Percentiles rank a stretch among this genome's conserved stretches.
Conservation (phyloP, 2,329 filamentous ascomycete genomes). For the Dendryphion nanum region DNA sequence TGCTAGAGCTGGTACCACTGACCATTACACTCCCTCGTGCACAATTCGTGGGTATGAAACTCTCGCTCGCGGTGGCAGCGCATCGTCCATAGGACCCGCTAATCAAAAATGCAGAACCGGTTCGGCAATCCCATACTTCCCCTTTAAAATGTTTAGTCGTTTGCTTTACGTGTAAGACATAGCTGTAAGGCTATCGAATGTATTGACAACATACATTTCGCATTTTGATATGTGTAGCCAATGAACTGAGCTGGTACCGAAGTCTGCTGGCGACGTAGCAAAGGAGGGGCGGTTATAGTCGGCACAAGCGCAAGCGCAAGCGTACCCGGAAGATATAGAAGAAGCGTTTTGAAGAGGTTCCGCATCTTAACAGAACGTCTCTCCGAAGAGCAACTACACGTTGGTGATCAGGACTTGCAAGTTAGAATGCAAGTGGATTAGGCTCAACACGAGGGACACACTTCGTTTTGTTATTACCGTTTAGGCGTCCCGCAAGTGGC, state of each 20-base stretch:
- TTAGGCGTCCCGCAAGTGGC: no score
- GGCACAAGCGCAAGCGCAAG: not conserved
- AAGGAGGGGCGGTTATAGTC: not conserved
- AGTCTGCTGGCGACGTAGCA: not conserved
- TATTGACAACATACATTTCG: not conserved
- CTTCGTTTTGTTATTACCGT: no score
- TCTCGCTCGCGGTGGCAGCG: conserved; percentile 1
- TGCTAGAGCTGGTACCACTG: conserved; percentile 1
- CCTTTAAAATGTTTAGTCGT: not conserved
- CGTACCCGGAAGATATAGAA: not conserved
- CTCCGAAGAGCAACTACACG: no score
- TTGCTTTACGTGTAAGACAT: not conserved
- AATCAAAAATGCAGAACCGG: conserved; percentile 4
- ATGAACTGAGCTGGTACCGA: not conserved
- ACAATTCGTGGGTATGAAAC: conserved; percentile 5
- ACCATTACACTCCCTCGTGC: conserved; percentile 3
- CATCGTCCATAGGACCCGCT: conserved; percentile 4
- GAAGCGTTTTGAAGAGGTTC: no score
- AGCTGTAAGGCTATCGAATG: no score
- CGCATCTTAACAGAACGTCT: no score
- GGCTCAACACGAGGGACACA: no score
- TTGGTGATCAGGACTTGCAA: no score
- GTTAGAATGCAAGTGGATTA: no score
- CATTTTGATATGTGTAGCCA: not conserved
- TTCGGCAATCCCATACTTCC: conserved; percentile 1